Evolutionary conservation across 768 basidiomycete species (phyloP), one percentile per base, ranked within the genome.

Genomic region (Xerocomellus amylosporus): DNA sequence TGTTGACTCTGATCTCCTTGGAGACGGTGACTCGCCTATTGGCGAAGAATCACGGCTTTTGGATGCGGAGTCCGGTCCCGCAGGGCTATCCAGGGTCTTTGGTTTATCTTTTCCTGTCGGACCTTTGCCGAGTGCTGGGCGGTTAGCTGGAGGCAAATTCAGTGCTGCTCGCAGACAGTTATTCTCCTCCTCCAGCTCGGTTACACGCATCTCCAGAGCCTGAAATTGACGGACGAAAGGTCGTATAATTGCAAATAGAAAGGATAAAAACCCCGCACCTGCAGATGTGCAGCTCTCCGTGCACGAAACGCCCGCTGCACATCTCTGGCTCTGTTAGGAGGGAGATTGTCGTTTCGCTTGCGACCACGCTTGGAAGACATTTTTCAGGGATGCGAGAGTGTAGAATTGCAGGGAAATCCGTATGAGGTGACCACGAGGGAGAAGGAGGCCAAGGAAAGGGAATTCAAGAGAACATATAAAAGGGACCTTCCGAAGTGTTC

Each of bases 301-400:
- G 92, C 93, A 58, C 92, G 81, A 75, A 94, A 95, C 9, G 91
- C 92, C 65, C 92, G 75, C 68, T 95, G 92, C 17, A 93, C 90
- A 64, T 94, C 93, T 54, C 93, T 77, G 28, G 92, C 91, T 58
- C 91, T 83, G 62, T 74, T 77, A 58, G 82, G 82, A 63, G 82
- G 82, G 37, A 84, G 78, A 62, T 77, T 80, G 64, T 83, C 80
- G 67, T 83, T 81, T 59, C 90, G 78, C 66, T 92, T 92, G 65
- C 90, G 82, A 57, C 90, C 91, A 65, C 90, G 85, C 75, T 91
- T 93, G 58, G 88, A 90, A 63, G 88, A 90, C 87, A 89, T 90
- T 63, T 63, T 64, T 51, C 38, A 58, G 56, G 54, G 51, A 55
- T 26, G 51, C 40, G 47, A 37, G 22, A 48, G 56, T 46, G 34